Evolutionary conservation across 495 filamentous ascomycete species (phyloP).

Genomic region (Thozetella sp.): DNA sequence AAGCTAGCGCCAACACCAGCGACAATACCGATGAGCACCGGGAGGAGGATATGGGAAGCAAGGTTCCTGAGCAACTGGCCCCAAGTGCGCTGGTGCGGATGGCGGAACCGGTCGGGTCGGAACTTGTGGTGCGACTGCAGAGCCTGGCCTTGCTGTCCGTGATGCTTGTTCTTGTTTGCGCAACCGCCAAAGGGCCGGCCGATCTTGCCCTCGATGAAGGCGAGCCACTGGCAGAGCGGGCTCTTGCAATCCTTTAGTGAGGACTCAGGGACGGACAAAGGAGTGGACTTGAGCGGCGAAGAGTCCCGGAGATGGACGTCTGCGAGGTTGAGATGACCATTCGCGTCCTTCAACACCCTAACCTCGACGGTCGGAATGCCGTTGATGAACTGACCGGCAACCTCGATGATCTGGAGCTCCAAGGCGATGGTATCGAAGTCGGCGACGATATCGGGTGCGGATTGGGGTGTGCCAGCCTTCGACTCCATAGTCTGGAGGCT

Average conservation of each 20-base stretch:
- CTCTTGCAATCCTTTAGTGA: conserved; percentile 13
- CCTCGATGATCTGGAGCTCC: conserved; percentile 50
- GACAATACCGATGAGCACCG: conserved; percentile 50
- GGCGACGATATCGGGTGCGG: not conserved
- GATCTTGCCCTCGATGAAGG: not conserved
- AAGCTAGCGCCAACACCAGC: conserved; percentile 54
- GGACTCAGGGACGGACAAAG: conserved; percentile 11
- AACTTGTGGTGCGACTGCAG: conserved; percentile 14
- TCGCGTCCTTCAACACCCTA: conserved; percentile 40
- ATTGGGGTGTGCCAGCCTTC: conserved; percentile 14
- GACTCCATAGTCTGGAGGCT: conserved; percentile 32
- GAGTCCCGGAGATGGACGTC: conserved; percentile 26
- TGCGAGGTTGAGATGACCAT: conserved; percentile 43
- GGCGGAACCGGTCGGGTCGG: conserved; percentile 13
- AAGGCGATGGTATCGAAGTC: conserved; percentile 41
- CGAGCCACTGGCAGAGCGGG: not conserved
- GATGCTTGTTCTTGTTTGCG: conserved; percentile 12
- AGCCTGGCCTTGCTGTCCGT: conserved; percentile 5
- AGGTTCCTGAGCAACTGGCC: conserved; percentile 44
- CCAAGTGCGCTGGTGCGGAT: conserved; percentile 33
- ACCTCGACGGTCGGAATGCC: conserved; percentile 46
- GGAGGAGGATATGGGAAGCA: conserved; percentile 49
- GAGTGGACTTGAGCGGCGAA: conserved; percentile 14
- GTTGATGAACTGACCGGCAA: conserved; percentile 43
- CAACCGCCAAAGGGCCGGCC: not conserved